Evolutionary conservation across 2,329 filamentous ascomycete species (phyloP).

Genomic region (Ophidiomyces ophidiicola): DNA sequence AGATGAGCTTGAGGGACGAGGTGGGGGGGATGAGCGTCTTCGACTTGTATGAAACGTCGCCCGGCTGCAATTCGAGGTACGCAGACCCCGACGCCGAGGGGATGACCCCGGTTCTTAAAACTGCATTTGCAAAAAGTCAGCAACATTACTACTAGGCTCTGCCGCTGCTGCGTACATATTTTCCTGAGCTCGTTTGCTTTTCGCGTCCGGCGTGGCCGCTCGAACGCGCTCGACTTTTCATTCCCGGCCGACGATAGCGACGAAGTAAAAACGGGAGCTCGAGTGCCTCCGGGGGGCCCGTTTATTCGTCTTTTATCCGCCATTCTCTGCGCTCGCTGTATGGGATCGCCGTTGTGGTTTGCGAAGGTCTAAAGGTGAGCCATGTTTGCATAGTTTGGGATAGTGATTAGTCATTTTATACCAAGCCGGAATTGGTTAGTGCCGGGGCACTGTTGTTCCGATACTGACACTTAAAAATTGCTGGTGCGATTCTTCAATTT

Average conservation of each 20-base stretch:
- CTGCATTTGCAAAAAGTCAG: conserved; percentile 38
- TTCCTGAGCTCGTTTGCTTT: conserved; percentile 62
- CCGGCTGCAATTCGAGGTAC: conserved; percentile 44
- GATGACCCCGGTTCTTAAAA: conserved; percentile 80
- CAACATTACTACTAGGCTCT: conserved; percentile 7
- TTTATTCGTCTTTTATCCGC: conserved; percentile 82
- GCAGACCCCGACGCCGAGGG: conserved; percentile 89
- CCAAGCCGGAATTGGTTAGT: too few relatives aligned
- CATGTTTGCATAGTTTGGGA: conserved; percentile 34
- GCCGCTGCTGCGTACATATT: conserved; percentile 45
- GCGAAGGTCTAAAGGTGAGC: background rate
- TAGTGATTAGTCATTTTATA: too few relatives aligned
- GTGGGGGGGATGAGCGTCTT: conserved; percentile 41
- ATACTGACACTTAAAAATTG: background rate
- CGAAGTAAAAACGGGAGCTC: conserved; percentile 56
- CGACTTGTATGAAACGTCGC: conserved; percentile 33
- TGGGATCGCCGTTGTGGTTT: background rate
- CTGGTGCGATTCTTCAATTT: background rate
- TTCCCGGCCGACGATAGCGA: conserved; percentile 35
- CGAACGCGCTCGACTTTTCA: conserved; percentile 33
- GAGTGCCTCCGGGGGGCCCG: conserved; percentile 66
- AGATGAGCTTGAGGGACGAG: conserved; percentile 76
- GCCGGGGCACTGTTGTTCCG: conserved; percentile 10
- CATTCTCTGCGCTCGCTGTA: conserved; percentile 37
- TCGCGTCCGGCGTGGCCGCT: conserved; percentile 46